Percentiles rank a stretch among this genome's conserved stretches.
These are phyloP conservation scores for Sugiyamaella pinicola DNA, from an alignment of 1,139 yeast genomes.

Conservation along the genomic window DNA sequence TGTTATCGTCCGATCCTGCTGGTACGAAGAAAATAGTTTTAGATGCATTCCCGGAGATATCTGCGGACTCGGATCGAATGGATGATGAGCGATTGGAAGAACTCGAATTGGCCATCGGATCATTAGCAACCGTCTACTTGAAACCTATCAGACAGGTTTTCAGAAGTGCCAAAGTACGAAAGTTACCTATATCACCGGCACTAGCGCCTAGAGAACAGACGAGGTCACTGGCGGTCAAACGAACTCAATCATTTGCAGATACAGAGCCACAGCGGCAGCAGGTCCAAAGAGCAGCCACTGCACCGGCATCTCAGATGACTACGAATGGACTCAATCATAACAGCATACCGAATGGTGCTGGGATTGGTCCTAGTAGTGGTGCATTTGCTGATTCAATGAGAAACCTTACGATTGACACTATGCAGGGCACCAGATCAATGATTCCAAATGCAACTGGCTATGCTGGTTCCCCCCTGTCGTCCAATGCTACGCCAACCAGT, in stretches of 20 bases:
- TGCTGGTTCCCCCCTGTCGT: slow-evolving; percentile 10
- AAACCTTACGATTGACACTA: slow-evolving; percentile 11
- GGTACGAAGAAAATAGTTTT: slow-evolving; percentile 58
- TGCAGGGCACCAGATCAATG: neutral
- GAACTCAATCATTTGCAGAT: slow-evolving; percentile 15
- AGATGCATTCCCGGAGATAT: slow-evolving; percentile 63
- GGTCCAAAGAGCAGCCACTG: slow-evolving; percentile 13
- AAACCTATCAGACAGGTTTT: slow-evolving; percentile 83
- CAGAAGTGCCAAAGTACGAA: slow-evolving; percentile 60
- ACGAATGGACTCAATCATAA: neutral
- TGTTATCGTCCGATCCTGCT: slow-evolving; percentile 55
- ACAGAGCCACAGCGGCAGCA: slow-evolving; percentile 8
- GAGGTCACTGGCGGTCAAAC: slow-evolving; percentile 2
- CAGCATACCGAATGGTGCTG: slow-evolving; percentile 4
- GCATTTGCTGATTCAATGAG: slow-evolving; percentile 10
- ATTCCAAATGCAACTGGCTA: slow-evolving; percentile 2
- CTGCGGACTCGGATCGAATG: slow-evolving; percentile 67
- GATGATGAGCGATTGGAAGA: slow-evolving; percentile 77
- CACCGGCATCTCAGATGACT: slow-evolving; percentile 1
- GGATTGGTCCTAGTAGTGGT: slow-evolving; percentile 13
- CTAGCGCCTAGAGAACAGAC: slow-evolving; percentile 44
- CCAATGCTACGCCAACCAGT: slow-evolving; percentile 13
- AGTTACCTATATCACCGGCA: slow-evolving; percentile 65
- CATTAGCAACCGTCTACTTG: slow-evolving; percentile 79
- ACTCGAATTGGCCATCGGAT: slow-evolving; percentile 77